Conservation (phyloP, 305 asterid genomes). For the Caryopteris hybrid region DNA sequence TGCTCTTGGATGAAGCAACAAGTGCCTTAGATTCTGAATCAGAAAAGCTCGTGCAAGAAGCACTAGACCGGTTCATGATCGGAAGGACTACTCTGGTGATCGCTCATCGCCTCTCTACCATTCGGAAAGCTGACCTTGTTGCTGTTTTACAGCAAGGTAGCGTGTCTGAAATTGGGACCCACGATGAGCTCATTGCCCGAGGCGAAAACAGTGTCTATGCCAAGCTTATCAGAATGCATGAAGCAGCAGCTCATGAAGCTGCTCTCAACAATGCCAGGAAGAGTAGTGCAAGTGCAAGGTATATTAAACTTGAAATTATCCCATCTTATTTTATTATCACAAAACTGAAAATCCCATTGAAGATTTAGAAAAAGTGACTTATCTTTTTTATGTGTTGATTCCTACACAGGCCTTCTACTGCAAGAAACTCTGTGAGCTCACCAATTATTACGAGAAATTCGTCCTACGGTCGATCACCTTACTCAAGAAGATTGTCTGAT, state of each 20-base stretch:
- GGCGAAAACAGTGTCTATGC: slow-evolving; percentile 87
- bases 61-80: slow-evolving; percentile 96
- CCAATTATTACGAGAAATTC: slow-evolving; percentile 92
- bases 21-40: slow-evolving; percentile 83
- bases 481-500: slow-evolving; percentile 87
- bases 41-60: slow-evolving; percentile 96
- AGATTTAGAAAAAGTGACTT: background rate
- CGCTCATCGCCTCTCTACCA: slow-evolving; percentile 97
- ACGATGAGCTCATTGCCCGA: slow-evolving; percentile 73
- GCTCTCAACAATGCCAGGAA: slow-evolving; percentile 79
- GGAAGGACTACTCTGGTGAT: slow-evolving; percentile 95
- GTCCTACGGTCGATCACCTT: slow-evolving; percentile 92
- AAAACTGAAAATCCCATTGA: background rate
- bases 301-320: background rate
- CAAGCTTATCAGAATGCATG: slow-evolving; percentile 91
- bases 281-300: slow-evolving; percentile 99
- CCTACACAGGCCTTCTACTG: slow-evolving; percentile 87
- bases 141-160: slow-evolving; percentile 94
- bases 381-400: background rate
- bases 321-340: background rate
- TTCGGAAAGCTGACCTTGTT: slow-evolving; percentile 92
- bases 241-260: slow-evolving; percentile 95
- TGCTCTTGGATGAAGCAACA: slow-evolving; percentile 61
- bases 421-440: slow-evolving; percentile 96
- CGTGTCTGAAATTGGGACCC: slow-evolving; percentile 84